Percentiles rank a stretch among this genome's conserved stretches.
Conservation (phyloP, 2,329 filamentous ascomycete species). For the Aaosphaeria pasadenensis region DNA sequence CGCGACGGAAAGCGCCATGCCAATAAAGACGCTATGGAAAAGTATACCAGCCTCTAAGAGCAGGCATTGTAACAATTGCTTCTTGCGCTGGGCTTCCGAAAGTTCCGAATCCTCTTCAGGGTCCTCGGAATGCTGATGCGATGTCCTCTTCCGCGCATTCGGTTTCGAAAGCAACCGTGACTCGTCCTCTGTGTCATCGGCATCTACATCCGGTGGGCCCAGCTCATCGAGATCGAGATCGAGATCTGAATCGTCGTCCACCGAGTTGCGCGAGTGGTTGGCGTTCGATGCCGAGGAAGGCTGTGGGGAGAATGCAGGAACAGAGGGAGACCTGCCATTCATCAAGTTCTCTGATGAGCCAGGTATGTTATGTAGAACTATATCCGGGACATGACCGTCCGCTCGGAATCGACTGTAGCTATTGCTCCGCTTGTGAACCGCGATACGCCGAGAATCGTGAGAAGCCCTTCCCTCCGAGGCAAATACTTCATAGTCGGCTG, state of each 20-base stretch:
- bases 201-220: constrained; percentile 18
- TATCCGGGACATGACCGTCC: constrained; percentile 25
- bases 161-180: constrained; percentile 27
- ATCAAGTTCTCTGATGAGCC: constrained; percentile 33
- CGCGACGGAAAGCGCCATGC: constrained; percentile 69
- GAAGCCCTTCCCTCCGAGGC: constrained; percentile 13
- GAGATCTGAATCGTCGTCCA: constrained; percentile 30
- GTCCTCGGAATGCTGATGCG: constrained; percentile 5
- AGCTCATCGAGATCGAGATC: constrained; percentile 36
- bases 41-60: constrained; percentile 75
- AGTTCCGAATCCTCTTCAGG: constrained; percentile 19
- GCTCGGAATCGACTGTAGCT: constrained; percentile 30
- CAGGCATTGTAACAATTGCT: constrained; percentile 69
- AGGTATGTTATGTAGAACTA: constrained; percentile 27
- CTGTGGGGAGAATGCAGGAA: constrained; percentile 19
- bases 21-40: constrained; percentile 75
- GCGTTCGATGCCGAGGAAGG: constrained; percentile 10
- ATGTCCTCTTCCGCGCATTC: constrained; percentile 14
- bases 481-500: constrained; percentile 50
- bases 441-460: constrained; percentile 10
- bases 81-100: constrained; percentile 51
- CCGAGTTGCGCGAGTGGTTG: too few relatives aligned
- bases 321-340: constrained; percentile 29
- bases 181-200: constrained; percentile 24
- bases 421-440: constrained; percentile 27